Conservation (phyloP, 192 early-diverging fungal species). For the Spinellus fusiger region DNA sequence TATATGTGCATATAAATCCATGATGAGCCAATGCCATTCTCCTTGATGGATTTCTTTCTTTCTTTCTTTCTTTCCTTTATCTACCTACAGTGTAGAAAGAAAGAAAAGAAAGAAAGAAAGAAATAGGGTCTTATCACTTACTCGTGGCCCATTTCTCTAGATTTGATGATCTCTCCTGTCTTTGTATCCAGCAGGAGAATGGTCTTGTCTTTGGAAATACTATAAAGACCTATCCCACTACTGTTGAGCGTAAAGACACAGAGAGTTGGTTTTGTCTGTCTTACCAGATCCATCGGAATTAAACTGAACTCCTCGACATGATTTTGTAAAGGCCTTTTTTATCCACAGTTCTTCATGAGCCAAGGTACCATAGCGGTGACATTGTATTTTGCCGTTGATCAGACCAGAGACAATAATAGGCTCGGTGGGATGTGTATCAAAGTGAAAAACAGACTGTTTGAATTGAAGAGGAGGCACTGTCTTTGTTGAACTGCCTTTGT, state of each 20-base stretch:
- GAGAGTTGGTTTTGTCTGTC: not conserved
- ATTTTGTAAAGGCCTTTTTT: slow-evolving; percentile 69
- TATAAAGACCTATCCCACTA: slow-evolving; percentile 8
- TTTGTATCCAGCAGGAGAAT: slow-evolving; percentile 71
- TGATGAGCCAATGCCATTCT: not conserved
- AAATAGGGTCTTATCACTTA: slow-evolving; percentile 23
- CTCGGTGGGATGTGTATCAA: slow-evolving; percentile 65
- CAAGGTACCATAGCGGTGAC: slow-evolving; percentile 28
- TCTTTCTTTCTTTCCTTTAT: not conserved
- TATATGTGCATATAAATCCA: slow-evolving; percentile 9
- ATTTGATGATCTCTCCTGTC: slow-evolving; percentile 62
- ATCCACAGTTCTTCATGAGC: slow-evolving; percentile 44
- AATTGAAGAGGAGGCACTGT: slow-evolving; percentile 37
- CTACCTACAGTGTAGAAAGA: not conserved
- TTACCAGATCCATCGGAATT: slow-evolving; percentile 65
- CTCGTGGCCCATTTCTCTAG: slow-evolving; percentile 76
- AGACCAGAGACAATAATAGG: slow-evolving; percentile 63
- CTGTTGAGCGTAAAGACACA: not conserved
- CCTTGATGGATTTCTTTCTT: too few species aligned
- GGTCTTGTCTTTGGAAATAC: slow-evolving; percentile 78
- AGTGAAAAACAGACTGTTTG: slow-evolving; percentile 46
- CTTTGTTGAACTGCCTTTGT: too few species aligned
- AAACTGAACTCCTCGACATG: slow-evolving; percentile 81
- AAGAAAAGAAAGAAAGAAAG: not conserved
- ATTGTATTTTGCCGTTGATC: slow-evolving; percentile 67